Base-by-base conservation (phyloP, 345 rosid genomes). In the Arabidopsis arenosa region DNA sequence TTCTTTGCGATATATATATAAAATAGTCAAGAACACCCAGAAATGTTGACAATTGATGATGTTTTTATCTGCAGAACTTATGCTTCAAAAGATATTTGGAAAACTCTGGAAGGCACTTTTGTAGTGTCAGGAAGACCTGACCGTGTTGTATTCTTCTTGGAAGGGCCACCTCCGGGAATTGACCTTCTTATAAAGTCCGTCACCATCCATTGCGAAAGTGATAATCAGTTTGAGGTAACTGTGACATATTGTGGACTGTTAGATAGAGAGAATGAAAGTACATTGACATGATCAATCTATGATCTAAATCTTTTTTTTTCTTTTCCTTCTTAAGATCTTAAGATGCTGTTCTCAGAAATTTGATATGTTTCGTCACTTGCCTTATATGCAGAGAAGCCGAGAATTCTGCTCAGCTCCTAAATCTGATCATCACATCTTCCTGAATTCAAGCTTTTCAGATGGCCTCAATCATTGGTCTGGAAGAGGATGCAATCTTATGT, bases 391-490 rank as follows among this genome's bases (percentile, higher is more conserved):
- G 76, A 77, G 62, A 64, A 70, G 72, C 67, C 61, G 66, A 70
- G 80, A 77, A 40, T 37, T 63, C 72, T 71, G 72, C 47, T 23
- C 80, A 28, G 62, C 72, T 47, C 72, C 80, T 76, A 87, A 79
- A 80, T 85, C 82, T 63, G 91, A 82, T 73, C 79, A 81, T 73
- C 80, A 76, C 52, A 80, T 95, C 78, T 78, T 92, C 67, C 56
- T 86, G 37, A 95, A 95, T 74, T 92, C 99, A 40, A 80, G 79
- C 58, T 95, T 95, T 73, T 89, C 86, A 14, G 91, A 90, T 58
- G 97, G 97, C 43, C 85, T 86, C 32, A 86, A 82, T 73, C 88
- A 90, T 75, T 92, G 97, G 98, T 85, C 99, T 9, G 97, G 91
- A 80, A 89, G 96, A 85, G 96, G 97, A 71, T 92, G 97, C 83